A percentile compares a stretch with the other conserved stretches of the same genome.
Conservation (phyloP, 257 asterid genomes). For the Striga asiatica region DNA sequence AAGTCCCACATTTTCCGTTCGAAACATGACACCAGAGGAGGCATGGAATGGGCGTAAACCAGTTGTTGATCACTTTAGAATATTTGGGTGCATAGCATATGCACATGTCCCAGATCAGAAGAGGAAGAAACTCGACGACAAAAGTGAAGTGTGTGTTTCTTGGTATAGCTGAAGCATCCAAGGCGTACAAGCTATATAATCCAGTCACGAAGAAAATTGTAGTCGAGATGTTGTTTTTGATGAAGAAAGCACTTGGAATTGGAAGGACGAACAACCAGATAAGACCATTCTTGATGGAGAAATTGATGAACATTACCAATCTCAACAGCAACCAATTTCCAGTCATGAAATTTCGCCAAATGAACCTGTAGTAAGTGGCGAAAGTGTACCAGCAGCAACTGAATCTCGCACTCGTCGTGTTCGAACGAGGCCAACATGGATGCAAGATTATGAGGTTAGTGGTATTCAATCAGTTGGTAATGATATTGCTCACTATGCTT, state of each 20-base stretch:
- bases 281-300: background rate
- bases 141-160: background rate
- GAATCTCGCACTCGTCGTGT: background rate
- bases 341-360: background rate
- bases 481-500: background rate
- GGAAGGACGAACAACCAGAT: background rate
- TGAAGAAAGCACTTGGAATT: background rate
- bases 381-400: background rate
- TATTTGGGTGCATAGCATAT: background rate
- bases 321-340: background rate
- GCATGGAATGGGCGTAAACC: background rate
- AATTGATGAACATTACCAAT: background rate
- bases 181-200: constrained; percentile 1
- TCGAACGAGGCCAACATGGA: background rate
- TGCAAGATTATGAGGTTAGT: background rate
- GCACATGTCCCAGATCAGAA: background rate
- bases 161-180: constrained; percentile 1
- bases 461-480: background rate
- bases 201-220: constrained; percentile 2
- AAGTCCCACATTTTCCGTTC: background rate
- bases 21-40: background rate
- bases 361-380: background rate
- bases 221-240: constrained; percentile 2
- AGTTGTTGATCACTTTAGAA: background rate
- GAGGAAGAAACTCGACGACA: background rate